Base-by-base conservation (phyloP, 208 protist genomes). In the Leptomonas seymouri region DNA sequence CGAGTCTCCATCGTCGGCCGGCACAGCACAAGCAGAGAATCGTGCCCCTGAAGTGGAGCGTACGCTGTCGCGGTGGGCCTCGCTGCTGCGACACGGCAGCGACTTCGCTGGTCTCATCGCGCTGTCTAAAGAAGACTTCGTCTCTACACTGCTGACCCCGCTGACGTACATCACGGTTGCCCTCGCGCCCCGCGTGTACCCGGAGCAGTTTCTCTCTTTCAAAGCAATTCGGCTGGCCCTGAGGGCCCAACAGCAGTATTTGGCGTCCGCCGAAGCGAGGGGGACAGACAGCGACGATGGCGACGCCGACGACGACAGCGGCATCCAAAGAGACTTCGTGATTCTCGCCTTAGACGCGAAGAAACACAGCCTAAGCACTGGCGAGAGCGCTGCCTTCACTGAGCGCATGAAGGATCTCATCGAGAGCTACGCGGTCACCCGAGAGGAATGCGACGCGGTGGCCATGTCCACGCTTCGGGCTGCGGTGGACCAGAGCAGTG, bases 171-270 rank as follows among this genome's bases (percentile, higher is more conserved):
- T 86, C 8, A 73, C 80, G 6, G 82, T 78, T 20, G 82, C 82
- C n/a, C 62, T 96, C 11, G 72, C 87, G 1, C 88, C 91, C 11
- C 59, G 62, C 20, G 55, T 94, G n/a, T 85, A 81, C 56, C 72
- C 81, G 1, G 89, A 96, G 78, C 80, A 93, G 42, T 92, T 85
- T 64, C 66, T 94, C 39, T 93, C 88, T 8, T 80, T 93, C 20
- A 89, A 86, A 57, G 91, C 80, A 3, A 75, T 96, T 55, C 91
- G 91, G 8, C 63, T 90, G 12, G 79, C 71, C 8, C 65, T 93
- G 54, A 56, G 71, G 27, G 30, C 21, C 4, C 67, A 58, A n/a
- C 58, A 57, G 21, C 23, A 46, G 41, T 25, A 25, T 55, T n/a
- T 36, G 23, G 49, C 45, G 9, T 51, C 23, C 28, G 56, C 50